Percentiles rank a stretch among this genome's conserved stretches.
Conservation (phyloP, 2,329 filamentous ascomycete genomes). For the Aspergillus fructus region DNA sequence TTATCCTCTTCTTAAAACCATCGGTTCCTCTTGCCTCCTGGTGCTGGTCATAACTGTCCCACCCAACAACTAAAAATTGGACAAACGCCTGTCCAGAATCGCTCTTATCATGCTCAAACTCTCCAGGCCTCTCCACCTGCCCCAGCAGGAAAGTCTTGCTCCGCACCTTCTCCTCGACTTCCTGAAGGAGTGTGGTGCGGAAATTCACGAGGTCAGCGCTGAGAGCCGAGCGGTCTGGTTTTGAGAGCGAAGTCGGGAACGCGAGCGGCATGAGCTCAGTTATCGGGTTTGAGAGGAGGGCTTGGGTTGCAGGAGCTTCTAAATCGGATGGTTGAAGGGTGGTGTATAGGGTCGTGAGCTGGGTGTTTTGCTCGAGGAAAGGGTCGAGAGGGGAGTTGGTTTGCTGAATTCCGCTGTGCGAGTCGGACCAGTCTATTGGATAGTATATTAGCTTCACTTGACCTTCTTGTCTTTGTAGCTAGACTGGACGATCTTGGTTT, state of each 20-base stretch:
- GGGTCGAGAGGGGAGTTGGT: conserved; percentile 17
- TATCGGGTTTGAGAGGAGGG: conserved; percentile 41
- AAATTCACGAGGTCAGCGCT: conserved; percentile 40
- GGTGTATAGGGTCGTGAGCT: conserved; percentile 28
- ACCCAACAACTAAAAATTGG: conserved; percentile 50
- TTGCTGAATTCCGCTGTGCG: conserved; percentile 24
- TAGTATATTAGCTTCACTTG: not conserved
- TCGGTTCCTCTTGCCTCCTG: conserved; percentile 46
- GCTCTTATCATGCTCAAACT: conserved; percentile 35
- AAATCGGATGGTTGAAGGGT: conserved; percentile 29
- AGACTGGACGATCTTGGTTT: not conserved
- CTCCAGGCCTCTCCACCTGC: conserved; percentile 37
- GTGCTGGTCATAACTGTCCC: conserved; percentile 53
- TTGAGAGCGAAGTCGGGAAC: conserved; percentile 38
- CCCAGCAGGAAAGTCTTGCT: conserved; percentile 36
- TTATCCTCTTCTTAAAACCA: conserved; percentile 45
- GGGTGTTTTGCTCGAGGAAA: conserved; percentile 24
- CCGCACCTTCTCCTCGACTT: conserved; percentile 28
- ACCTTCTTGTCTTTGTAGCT: not conserved
- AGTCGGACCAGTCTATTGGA: conserved; percentile 34
- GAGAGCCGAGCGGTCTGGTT: conserved; percentile 28
- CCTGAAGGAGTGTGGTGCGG: conserved; percentile 30
- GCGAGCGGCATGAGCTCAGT: conserved; percentile 51
- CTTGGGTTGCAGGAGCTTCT: conserved; percentile 21
- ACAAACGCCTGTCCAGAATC: conserved; percentile 42